A percentile compares a stretch with the other conserved stretches of the same genome.
phyloP scores from a whole-genome alignment of 306 rosid species.

The Argentina anserina region DNA sequence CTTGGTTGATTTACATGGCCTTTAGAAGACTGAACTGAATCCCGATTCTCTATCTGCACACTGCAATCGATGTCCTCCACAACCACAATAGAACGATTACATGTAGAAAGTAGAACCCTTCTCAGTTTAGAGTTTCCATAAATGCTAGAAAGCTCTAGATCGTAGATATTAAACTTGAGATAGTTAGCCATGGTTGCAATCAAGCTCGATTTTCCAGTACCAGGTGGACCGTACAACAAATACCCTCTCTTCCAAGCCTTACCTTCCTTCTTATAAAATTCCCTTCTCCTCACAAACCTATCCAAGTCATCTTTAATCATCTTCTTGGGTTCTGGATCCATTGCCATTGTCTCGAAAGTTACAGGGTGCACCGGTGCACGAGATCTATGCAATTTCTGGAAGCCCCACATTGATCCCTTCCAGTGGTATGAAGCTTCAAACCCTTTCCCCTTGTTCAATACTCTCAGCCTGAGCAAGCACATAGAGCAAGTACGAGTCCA shows the following conservation, averaged over 20 bases:
- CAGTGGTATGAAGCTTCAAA: constrained; percentile 14
- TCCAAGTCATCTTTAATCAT: constrained; percentile 27
- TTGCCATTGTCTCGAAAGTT: constrained; percentile 34
- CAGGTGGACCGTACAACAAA: constrained; percentile 37
- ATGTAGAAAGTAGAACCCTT: constrained; percentile 20
- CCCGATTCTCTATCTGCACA: background rate
- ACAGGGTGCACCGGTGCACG: constrained; percentile 44
- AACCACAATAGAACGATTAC: constrained; percentile 39
- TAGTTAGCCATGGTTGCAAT: constrained; percentile 51
- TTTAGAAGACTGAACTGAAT: background rate
- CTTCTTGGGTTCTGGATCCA: constrained; percentile 32
- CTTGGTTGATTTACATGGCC: background rate
- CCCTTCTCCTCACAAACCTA: constrained; percentile 29
- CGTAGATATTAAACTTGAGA: constrained; percentile 40
- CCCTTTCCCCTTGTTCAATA: constrained; percentile 10
- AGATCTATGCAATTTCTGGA: constrained; percentile 21
- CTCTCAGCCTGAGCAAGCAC: constrained; percentile 19
- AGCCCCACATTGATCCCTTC: background rate
- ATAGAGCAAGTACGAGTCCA: constrained; percentile 26
- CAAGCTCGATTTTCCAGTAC: constrained; percentile 38
- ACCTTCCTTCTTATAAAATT: constrained; percentile 36
- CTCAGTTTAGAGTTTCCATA: constrained; percentile 25
- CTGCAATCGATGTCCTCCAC: constrained; percentile 41
- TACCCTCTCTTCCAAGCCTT: constrained; percentile 53
- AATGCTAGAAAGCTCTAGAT: constrained; percentile 30